Evolutionary conservation across 2,329 filamentous ascomycete genomes (phyloP), one percentile per base, ranked within the genome.

Genomic region (Scedosporium boydii): DNA sequence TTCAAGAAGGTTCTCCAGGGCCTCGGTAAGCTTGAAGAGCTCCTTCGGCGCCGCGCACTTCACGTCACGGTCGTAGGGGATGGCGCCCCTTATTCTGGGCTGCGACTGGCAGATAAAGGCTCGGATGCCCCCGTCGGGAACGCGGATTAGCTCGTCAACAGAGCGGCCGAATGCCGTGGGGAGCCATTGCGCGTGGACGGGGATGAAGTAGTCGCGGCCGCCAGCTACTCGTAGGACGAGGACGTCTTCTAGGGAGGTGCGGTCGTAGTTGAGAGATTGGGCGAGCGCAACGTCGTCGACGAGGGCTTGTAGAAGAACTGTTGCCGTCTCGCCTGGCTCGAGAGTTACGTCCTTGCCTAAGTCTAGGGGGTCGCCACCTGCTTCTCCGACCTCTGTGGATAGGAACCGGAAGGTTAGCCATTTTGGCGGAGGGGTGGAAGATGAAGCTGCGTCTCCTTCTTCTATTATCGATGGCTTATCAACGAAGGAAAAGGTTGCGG

Each of bases 151-250:
- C 69, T 96, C 93, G 64, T 93, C 88, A n/a, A 99, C 82, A 0
- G 90, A 93, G 44, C 91, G 86, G 0, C 90, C 91, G 58, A 98
- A 90, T 68, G 87, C 90, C 0, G 91, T 91, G 7, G 89, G 89
- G 3, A 88, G 77, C 93, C 95, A 99, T 1, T 76, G 78, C 0
- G 84, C 95, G 26, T 84, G 86, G 0, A 96, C 80, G 0, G 92
- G 88, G 46, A 99, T 85, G 71, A 99, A 99, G 70, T 98, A 90
- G 69, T 99, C 95, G 58, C 92, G 84, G 0, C 96, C 96, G 60
- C 88, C 85, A 10, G 86, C 82, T 4, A 99, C 90, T 0, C 92
- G 87, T 7, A 99, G 80, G 1, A 99, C 88, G 6, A 99, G 79
- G 3, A 99, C 87, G 66, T 98, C 92, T 65, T 98, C 93, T 0